Base-by-base conservation (phyloP, 805 yeast species). In the Kodamaea leandrae region DNA sequence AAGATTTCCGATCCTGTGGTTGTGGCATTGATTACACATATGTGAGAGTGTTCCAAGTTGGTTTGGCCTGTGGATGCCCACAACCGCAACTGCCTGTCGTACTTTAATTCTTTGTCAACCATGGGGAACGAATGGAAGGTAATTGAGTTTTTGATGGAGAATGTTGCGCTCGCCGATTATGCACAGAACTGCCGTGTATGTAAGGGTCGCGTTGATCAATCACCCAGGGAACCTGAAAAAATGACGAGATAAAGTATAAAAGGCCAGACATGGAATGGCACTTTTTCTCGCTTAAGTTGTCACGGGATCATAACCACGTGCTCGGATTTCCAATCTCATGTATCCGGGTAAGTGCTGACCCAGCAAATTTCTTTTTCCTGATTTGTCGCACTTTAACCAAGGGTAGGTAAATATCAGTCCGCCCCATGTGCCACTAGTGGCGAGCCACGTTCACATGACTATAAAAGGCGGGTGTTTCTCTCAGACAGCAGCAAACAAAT, bases 41-140 rank as follows among this genome's bases (percentile, higher is more conserved):
- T 70, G 41, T 74, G 79, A 0, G 90, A 67, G 2, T 56, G 52
- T 23, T 77, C 77, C 13, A 91, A 66, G 5, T 69, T 65, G 3
- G 58, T 44, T 54, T 91, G 99, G 3, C 97, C 99, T 8, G 72
- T 60, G 0, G 74, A 53, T 1, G 86, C 89, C 98, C 98, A 91
- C 12, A 91, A 64, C 26, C 97, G 74, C 44, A 91, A 64, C 57
- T 91, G 98, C 27, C 99, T 73, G 60, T 90, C 96, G 56, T 86
- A 89, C 46, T 80, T 80, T 36, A 70, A 68, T 51, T 58, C 60
- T 41, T 67, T 75, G 25, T 70, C 70, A 16, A 68, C 63, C 44
- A 56, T 57, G 16, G 14, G 9, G 6, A 21, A 7, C 10, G 25
- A 21, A 10, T 10, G 25, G 25, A n/a, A n/a, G n/a, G n/a, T n/a